Evolutionary conservation across 345 rosid genomes (phyloP), one percentile per base, ranked within the genome.

Genomic region (Geranium brycei): DNA sequence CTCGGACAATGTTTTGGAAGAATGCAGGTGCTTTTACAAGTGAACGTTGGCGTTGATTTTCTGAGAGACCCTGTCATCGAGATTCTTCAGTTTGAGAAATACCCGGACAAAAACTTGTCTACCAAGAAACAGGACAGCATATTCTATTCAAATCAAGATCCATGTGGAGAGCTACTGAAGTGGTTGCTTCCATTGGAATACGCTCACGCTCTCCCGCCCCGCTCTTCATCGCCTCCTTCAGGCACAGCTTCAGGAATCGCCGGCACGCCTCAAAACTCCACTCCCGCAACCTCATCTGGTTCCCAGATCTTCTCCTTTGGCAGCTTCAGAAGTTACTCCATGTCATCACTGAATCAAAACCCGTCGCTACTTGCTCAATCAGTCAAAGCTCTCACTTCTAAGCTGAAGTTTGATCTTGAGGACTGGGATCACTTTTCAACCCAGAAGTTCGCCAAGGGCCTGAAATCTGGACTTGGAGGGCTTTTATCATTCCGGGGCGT

Each of bases 161-260:
- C 91, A 1, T 85, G 79, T 75, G 86, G 87, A 65, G 89, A 87
- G 68, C 72, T 91, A 51, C 76, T 95, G 70, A 91, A 83, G 78
- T 95, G 97, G 99, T 72, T 91, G 87, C 86, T 91, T 77, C 99
- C 97, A 15, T 70, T 95, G 80, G 96, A 91, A 55, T 87, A 85
- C 66, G 78, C 86, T 51, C 63, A 77, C 73, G 73, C 85, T 72
- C 77, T 87, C 62, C 82, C 80, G 31, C 60, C 84, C 67, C 83
- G 82, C 65, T 66, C 87, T 31, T 67, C 81, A 32, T 76, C 91
- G 19, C 87, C 87, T 72, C 87, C 95, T 61, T 81, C 70, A 68
- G 68, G 62, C 75, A 72, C 97, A 69, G 70, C 64, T 74, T 63
- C 96, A 71, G 87, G 79, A 73, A 77, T 80, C 70, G 73, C 74